Base-by-base conservation (phyloP, 192 early-diverging fungal species). In the Helicostylum pulchrum region DNA sequence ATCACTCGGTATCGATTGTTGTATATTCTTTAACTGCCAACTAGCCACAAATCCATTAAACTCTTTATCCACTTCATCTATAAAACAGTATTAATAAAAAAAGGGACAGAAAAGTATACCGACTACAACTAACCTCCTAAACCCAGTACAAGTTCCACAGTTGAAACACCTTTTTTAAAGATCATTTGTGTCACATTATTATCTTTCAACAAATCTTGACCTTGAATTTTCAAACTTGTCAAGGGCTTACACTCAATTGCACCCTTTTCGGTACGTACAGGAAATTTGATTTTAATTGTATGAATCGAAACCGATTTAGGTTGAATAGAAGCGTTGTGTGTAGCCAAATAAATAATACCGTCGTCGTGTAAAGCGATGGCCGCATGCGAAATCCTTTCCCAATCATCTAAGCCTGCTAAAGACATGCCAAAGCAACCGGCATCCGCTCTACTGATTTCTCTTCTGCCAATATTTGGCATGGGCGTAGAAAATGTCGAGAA, bases 371-470 rank as follows among this genome's bases (percentile, higher is more conserved):
- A 64, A 11, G 32, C 9, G 8, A 75, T 45, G 4, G 68, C 57
- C 9, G 74, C 74, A 67, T 75, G 74, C 0, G 74, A 75, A 30
- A 75, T 70, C 23, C 64, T 44, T 20, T 71, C 55, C 68, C 74
- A 71, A 11, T 61, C 71, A 39, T 66, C 71, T 2, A 52, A 39
- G 14, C 67, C 74, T 3, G 65, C 53, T 23, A 67, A 39, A 12
- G 39, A 43, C 61, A 58, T 64, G 9, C 68, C 68, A 58, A 50
- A 70, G 20, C 68, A 70, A 12, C 61, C 61, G 2, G 44, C 53
- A 57, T 64, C 54, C 9, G 61, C 44, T 17, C 53, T 39, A 46
- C 46, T 54, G 19, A 61, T 62, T 12, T 70, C 61, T 17, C 61
- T 32, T 45, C 47, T 46, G 0, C 61, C 68, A n/a, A 53, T 62